Evolutionary conservation across 768 basidiomycete species (phyloP), one percentile per base, ranked within the genome.

Genomic region (Boletales sp.): DNA sequence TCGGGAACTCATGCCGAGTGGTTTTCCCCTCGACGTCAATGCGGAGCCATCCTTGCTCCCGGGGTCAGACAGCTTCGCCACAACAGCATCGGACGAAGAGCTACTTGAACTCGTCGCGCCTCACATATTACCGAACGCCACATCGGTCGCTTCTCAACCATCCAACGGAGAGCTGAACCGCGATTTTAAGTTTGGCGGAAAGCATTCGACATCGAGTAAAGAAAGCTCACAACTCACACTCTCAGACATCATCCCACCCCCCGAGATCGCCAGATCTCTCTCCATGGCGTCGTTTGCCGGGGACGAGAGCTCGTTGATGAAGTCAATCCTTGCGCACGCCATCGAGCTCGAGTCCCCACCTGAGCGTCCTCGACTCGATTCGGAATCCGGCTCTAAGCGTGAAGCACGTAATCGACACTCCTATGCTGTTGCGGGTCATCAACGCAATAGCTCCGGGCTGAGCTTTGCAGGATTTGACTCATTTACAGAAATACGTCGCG

Each of bases 401-500:
- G 55, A 60, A 41, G 56, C 61, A n/a, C 55, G 70, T 2, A 38
- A 48, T 4, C 54, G 58, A n/a, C 39, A 46, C 41, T 59, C 70
- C 17, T 43, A 41, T 13, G 21, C 49, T 4, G 6, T 58, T 46
- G 17, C 50, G 18, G 39, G 60, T 35, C 75, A 74, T 38, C 63
- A 70, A 2, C 68, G 73, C 30, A 61, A 62, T 17, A 54, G 63
- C 3, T 88, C 86, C 0, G 78, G 68, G 3, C 62, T 79, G 44
- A 89, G 87, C 63, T 90, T 91, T 57, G 74, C 70, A 5, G 87
- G 88, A 0, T 74, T 90, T 14, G 82, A 84, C 41, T 84, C 86
- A 0, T 91, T 89, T 55, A 83, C 84, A 17, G 88, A 89, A 60
- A 79, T 90, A n/a, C 72, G 87, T 30, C 77, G 86, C 44, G 86